A percentile compares a stretch with the other conserved stretches of the same genome.
Evolutionary conservation across 2,329 filamentous ascomycete species (phyloP).

Genomic region (Claviceps sp.): DNA sequence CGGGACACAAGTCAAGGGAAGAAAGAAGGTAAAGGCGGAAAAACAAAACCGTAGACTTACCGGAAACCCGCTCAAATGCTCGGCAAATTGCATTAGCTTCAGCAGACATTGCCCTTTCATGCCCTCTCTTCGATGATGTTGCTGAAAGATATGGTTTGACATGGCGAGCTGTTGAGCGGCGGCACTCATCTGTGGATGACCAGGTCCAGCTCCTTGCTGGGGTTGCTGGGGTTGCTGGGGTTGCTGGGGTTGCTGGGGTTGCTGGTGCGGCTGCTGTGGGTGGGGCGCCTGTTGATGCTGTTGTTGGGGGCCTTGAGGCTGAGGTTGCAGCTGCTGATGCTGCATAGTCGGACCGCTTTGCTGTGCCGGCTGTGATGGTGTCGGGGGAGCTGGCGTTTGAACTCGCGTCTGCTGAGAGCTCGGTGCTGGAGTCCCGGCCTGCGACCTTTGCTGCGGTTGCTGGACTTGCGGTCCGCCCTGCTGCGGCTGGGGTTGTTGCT

Average conservation of each 20-base stretch:
- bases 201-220: conserved; percentile 4
- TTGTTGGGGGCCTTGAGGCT: not conserved
- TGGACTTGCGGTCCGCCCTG: conserved; percentile 33
- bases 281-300: conserved; percentile 1
- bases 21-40: not conserved
- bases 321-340: conserved; percentile 18
- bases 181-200: conserved; percentile 17
- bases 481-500: conserved; percentile 30
- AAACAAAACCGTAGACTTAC: conserved; percentile 20
- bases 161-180: conserved; percentile 24
- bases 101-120: conserved; percentile 46
- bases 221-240: conserved; percentile 13
- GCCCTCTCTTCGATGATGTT: conserved; percentile 35
- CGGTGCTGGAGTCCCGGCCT: conserved; percentile 6
- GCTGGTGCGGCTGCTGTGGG: conserved; percentile 11
- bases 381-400: conserved; percentile 23
- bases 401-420: conserved; percentile 26
- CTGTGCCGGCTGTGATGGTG: conserved; percentile 5
- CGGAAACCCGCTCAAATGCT: conserved; percentile 45
- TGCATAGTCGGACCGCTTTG: conserved; percentile 19
- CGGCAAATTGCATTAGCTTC: conserved; percentile 48
- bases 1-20: not conserved
- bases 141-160: conserved; percentile 24
- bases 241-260: conserved; percentile 14
- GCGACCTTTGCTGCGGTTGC: conserved; percentile 14